A percentile compares a stretch with the other conserved stretches of the same genome.
These are phyloP conservation scores for Aspergillus ellipticus DNA, from an alignment of 495 filamentous ascomycete genomes.

Conservation along the genomic window DNA sequence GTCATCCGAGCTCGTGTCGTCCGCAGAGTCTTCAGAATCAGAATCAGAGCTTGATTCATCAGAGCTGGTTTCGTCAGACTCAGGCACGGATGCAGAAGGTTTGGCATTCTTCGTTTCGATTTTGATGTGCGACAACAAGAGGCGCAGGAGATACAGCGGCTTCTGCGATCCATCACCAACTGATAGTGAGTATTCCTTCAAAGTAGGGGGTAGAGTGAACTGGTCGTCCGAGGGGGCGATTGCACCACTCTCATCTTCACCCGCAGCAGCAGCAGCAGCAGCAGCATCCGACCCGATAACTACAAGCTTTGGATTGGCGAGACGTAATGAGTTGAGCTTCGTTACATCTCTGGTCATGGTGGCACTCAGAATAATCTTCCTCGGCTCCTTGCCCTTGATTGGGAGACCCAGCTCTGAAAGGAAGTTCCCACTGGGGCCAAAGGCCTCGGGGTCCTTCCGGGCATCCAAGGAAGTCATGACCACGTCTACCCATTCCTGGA, in stretches of 20 bases:
- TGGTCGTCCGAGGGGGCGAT: constrained; percentile 28
- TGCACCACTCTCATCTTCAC: constrained; percentile 24
- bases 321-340: constrained; percentile 67
- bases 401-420: constrained; percentile 35
- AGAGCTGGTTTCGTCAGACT: constrained; percentile 31
- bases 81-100: constrained; percentile 22
- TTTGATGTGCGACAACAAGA: constrained; percentile 37
- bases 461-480: constrained; percentile 62
- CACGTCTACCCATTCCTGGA: constrained; percentile 82
- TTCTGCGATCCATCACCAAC: constrained; percentile 75
- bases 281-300: constrained; percentile 57
- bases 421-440: constrained; percentile 40
- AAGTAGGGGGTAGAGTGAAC: constrained; percentile 61
- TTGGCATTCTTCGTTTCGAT: constrained; percentile 16
- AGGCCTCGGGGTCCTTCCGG: constrained; percentile 46
- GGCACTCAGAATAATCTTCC: constrained; percentile 82
- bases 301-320: constrained; percentile 71
- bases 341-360: constrained; percentile 90
- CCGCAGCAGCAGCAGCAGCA: constrained; percentile 38
- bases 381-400: constrained; percentile 38
- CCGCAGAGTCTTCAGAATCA: constrained; percentile 28
- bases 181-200: constrained; percentile 71
- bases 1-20: constrained; percentile 27
- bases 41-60: constrained; percentile 30
- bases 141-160: constrained; percentile 68